Evolutionary conservation across 176 grass and related monocot genomes (phyloP), one percentile per base, ranked within the genome.

Genomic region (Melocanna baccifera): DNA sequence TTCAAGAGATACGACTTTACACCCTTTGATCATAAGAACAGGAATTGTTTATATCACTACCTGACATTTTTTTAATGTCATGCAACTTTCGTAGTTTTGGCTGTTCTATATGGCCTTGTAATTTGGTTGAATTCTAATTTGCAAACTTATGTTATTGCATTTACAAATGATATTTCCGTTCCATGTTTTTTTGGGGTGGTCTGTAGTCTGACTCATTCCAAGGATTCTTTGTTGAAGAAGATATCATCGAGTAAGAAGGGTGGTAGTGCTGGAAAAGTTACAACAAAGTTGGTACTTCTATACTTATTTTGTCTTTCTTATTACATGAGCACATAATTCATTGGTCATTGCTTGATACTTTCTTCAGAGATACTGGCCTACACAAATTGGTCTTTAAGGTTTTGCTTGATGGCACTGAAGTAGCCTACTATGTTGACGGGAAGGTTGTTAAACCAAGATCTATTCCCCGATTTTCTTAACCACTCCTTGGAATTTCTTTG

Each of bases 371-470:
- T 80, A 85, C 62, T 19, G 88, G 93, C 14, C 57, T 94, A 72
- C 93, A 94, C 83, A 94, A 94, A 86, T 75, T 94, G 81, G 90
- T 94, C 6, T 94, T 94, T 57, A 92, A 83, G 88, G 88, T 94
- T 70, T 88, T 94, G 87, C 93, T 89, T 92, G 90, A 94, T 81
- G 93, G 93, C 43, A 94, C 93, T 25, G 93, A 94, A 90, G 85
- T 94, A 83, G 88, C 85, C 53, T 94, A 94, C 81, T 94, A 86
- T 84, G 90, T 94, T 92, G 87, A 89, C 28, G 93, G 93, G 62
- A 74, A 92, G 93, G 93, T 94, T 86, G 77, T 85, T 89, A 85
- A 43, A 50, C 78, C 71, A 85, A 79, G 23, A 59, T 28, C 41
- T 61, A 75, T 85, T 36, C 76, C 73, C 12, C 76, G 1, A n/a